Base-by-base conservation (phyloP, 495 filamentous ascomycete species). In the Rusavskia elegans region DNA sequence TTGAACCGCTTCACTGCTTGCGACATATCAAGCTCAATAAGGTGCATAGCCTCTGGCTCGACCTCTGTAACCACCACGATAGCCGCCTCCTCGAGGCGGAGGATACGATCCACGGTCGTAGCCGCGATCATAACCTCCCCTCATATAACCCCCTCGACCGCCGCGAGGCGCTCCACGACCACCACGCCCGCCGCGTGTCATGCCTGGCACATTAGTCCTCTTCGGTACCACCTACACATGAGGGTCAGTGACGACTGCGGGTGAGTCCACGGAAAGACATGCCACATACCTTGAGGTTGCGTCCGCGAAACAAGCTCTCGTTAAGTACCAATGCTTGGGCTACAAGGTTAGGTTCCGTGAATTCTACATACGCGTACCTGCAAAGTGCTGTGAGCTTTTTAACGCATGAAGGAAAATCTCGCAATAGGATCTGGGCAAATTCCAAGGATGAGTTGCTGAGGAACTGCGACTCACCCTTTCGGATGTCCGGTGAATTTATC, bases 311-410 rank as follows among this genome's bases (percentile, higher is more conserved):
- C 54, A 94, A 79, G 66, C 89, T 96, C 66, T 97, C 93, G 61
- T 99, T 97, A 56, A 99, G 70, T 17, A 95, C 87, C 48, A 99
- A 76, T 13, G 93, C 93, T 64, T 94, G 85, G 23, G 86, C 85
- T 51, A 99, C 89, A 30, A 95, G 75, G 64, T 81, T 87, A 29
- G 93, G 92, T 67, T 99, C 93, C 17, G 87, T 83, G 61, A 99
- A 99, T 66, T 99, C 93, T 52, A 99, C 93, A 68, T 99, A 99
- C 59, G 93, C 93, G 68, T 99, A 99, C 30, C 90, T 97, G 67
- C 61, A 64, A 62, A 17, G 38, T 58, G 53, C 58, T 69, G 77
- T 74, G 77, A 75, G 64, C 59, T 68, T 64, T 65, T 67, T 19
- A 49, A 46, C 36, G 45, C 36, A 25, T 7, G 20, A 42, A 52